These are phyloP conservation scores for Plasmopara halstedii DNA, from an alignment of 352 stramenopile genomes.

Conservation along the genomic window DNA sequence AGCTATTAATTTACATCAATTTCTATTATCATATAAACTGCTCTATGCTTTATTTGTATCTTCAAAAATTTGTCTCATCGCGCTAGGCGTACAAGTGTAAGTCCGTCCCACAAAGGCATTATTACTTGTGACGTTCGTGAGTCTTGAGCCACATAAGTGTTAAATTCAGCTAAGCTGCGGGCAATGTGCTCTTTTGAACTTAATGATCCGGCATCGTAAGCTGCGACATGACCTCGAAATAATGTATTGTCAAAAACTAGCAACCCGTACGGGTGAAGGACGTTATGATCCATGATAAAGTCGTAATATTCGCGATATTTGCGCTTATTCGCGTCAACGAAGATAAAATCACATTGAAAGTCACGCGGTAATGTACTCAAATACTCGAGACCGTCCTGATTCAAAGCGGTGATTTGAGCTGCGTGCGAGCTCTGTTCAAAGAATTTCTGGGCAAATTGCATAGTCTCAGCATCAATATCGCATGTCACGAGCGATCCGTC, in stretches of 20 bases:
- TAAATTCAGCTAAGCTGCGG: conserved; percentile 82
- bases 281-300: conserved; percentile 45
- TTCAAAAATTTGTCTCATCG: not conserved
- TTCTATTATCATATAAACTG: not conserved
- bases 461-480: conserved; percentile 41
- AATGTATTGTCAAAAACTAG: conserved; percentile 92
- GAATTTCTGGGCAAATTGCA: conserved; percentile 41
- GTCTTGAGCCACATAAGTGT: conserved; percentile 74
- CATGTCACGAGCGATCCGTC: conserved; percentile 41
- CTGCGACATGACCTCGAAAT: conserved; percentile 88
- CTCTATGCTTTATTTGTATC: not conserved
- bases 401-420: conserved; percentile 29
- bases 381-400: conserved; percentile 37
- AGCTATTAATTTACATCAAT: not conserved
- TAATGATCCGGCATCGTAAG: conserved; percentile 30
- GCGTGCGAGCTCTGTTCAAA: conserved; percentile 34
- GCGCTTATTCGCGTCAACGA: conserved; percentile 92
- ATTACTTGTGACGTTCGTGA: conserved; percentile 74
- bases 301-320: conserved; percentile 86
- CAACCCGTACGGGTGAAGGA: conserved; percentile 71
- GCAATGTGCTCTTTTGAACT: conserved; percentile 49
- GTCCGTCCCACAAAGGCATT: conserved; percentile 86
- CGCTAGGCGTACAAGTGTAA: conserved; percentile 53
- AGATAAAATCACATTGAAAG: conserved; percentile 87
- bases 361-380: conserved; percentile 24